Conservation (phyloP, 257 asterid genomes). For the Ilex aquifolium region DNA sequence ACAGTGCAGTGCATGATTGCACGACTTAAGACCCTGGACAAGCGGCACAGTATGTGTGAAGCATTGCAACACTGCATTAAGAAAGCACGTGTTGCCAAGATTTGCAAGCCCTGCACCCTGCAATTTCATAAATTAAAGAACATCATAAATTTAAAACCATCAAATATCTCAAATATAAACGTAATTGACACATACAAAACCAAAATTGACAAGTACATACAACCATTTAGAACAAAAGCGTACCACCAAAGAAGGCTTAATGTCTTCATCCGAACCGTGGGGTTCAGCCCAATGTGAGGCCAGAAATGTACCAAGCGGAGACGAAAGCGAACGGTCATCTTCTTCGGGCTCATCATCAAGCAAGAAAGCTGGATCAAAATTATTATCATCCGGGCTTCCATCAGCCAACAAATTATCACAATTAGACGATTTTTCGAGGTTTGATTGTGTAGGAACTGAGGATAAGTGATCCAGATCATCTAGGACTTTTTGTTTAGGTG, state of each 20-base stretch:
- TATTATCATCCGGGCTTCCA: background rate
- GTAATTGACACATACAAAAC: background rate
- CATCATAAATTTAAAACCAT: background rate
- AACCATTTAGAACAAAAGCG: background rate
- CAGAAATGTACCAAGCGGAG: too few species aligned
- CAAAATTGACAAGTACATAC: background rate
- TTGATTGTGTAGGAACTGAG: background rate
- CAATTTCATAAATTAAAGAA: background rate
- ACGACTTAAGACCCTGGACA: slow-evolving; percentile 43
- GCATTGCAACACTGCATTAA: slow-evolving; percentile 82
- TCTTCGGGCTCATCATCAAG: background rate
- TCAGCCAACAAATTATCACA: background rate
- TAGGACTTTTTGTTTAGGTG: background rate
- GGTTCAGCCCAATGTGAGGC: too few species aligned
- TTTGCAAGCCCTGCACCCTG: slow-evolving; percentile 86
- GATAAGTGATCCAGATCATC: background rate
- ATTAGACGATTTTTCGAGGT: background rate
- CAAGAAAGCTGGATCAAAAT: background rate
- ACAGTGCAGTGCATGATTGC: slow-evolving; percentile 25
- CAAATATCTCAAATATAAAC: background rate
- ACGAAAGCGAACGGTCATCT: background rate
- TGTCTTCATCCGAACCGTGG: background rate
- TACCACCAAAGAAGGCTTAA: background rate
- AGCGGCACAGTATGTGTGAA: slow-evolving; percentile 77
- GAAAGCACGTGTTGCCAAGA: slow-evolving; percentile 88